Percentiles rank a stretch among this genome's conserved stretches.
Conservation (phyloP, 2,329 filamentous ascomycete genomes). For the Aspergillus sp. region DNA sequence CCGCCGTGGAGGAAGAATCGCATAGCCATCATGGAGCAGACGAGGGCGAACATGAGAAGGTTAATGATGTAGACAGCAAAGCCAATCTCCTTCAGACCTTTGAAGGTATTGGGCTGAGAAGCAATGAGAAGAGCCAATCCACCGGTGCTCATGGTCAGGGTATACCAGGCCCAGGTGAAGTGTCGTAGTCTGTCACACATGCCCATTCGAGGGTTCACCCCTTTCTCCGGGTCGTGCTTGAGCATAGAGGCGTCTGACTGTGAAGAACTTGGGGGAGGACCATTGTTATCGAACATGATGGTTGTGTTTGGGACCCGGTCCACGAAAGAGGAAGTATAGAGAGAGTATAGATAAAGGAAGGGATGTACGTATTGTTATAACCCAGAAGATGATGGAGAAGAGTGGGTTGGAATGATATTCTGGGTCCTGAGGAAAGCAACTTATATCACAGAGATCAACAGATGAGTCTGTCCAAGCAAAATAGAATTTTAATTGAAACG, state of each 20-base stretch:
- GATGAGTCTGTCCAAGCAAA: too few relatives aligned
- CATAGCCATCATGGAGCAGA: conserved; percentile 50
- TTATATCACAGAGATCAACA: too few relatives aligned
- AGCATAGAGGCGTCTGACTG: conserved; percentile 16
- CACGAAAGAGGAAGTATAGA: too few relatives aligned
- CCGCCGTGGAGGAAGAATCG: conserved; percentile 60
- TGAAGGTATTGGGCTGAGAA: conserved; percentile 60
- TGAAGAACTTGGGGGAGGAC: conserved; percentile 14
- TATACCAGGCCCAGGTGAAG: conserved; percentile 71
- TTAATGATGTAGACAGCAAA: conserved; percentile 65
- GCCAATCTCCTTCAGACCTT: conserved; percentile 60
- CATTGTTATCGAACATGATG: conserved; percentile 14
- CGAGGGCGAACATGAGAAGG: conserved; percentile 57
- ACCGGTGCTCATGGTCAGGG: conserved; percentile 69
- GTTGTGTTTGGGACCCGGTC: too few relatives aligned
- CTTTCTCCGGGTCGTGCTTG: conserved; percentile 17
- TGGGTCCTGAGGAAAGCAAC: too few relatives aligned
- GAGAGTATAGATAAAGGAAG: too few relatives aligned
- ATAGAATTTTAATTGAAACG: too few relatives aligned
- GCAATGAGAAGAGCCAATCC: conserved; percentile 61
- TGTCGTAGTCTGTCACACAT: conserved; percentile 36
- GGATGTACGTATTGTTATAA: too few relatives aligned
- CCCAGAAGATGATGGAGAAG: too few relatives aligned
- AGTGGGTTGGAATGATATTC: too few relatives aligned
- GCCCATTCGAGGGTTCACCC: conserved; percentile 7